Evolutionary conservation across 495 filamentous ascomycete species (phyloP), one percentile per base, ranked within the genome.

Genomic region (Tuber aestivum): DNA sequence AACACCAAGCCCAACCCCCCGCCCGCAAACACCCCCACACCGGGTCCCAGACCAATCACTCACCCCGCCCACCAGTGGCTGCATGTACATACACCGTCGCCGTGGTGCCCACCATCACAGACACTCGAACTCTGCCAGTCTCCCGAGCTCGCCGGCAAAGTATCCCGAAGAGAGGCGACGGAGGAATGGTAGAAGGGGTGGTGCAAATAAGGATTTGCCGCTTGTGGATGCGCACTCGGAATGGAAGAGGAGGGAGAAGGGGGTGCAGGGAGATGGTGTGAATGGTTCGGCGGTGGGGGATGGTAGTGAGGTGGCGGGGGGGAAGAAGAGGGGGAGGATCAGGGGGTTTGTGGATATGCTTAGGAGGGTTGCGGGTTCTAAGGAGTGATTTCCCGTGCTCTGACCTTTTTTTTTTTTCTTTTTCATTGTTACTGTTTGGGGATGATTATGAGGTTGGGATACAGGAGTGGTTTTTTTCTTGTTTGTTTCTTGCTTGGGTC

Each of bases 301-400:
- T 40, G 2, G 41, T 21, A 21, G 38, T 44, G 38, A 23, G 38
- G 14, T 70, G n/a, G 18, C 69, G 48, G 72, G 77, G n/a, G 78
- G 78, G 41, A 79, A 79, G 20, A 72, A 50, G 44, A 79, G 44
- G 6, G 78, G 78, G 69, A 73, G 76, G 38, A 79, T 79, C 7
- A 75, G 77, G 32, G 77, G 77, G 23, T 42, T 79, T 14, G 56
- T 79, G 61, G 69, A 76, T 72, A 75, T 79, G 65, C 1, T 79
- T 35, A 75, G 38, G 73, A 79, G 69, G 48, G 50, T 41, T 27
- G 21, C 41, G 71, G 41, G 48, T 48, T 42, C 38, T 48, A 42
- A 20, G 37, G 72, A 35, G 16, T 38, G 73, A 45, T 76, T 14
- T 65, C 65, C 14, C 70, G 41, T 76, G 45, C 45, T 70, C 35